Percentiles rank a stretch among this genome's conserved stretches.
These are phyloP conservation scores for Metschnikowia bowlesiae DNA, from an alignment of 805 yeast genomes.

Conservation along the genomic window DNA sequence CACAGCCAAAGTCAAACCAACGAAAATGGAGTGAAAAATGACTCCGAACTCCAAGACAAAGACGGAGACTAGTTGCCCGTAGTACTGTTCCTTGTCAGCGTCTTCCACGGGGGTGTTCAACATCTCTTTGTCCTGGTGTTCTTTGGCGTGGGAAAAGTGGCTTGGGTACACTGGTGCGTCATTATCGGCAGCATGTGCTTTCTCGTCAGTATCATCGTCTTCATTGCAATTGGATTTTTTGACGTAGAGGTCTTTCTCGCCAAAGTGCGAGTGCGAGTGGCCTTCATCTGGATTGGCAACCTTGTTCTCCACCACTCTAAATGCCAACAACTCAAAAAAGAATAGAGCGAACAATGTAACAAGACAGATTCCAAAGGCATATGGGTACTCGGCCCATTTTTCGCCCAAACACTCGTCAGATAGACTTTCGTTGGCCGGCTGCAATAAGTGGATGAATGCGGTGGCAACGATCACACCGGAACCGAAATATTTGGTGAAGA, in stretches of 20 bases:
- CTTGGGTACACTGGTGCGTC: constrained; percentile 26
- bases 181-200: constrained; percentile 5
- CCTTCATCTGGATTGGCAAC: constrained; percentile 18
- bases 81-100: constrained; percentile 42
- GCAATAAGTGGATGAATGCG: constrained; percentile 68
- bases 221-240: constrained; percentile 22
- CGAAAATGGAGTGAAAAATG: constrained; percentile 76
- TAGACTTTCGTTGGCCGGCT: constrained; percentile 63
- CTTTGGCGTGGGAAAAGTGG: constrained; percentile 43
- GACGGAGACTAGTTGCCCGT: constrained; percentile 53
- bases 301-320: constrained; percentile 40
- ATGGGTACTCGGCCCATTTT: constrained; percentile 48
- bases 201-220: constrained; percentile 14
- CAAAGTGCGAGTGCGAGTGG: constrained; percentile 46
- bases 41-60: constrained; percentile 74
- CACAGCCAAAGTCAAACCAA: constrained; percentile 74
- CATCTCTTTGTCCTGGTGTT: constrained; percentile 42
- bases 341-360: constrained; percentile 50
- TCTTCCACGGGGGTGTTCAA: constrained; percentile 33
- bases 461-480: constrained; percentile 83
- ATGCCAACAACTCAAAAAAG: constrained; percentile 48
- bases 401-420: constrained; percentile 59
- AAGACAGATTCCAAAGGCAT: constrained; percentile 51
- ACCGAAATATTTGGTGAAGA: constrained; percentile 71
- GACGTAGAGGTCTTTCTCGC: constrained; percentile 33